These are phyloP conservation scores for Alternaria arborescens DNA, from an alignment of 2,329 filamentous ascomycete genomes.

Conservation along the genomic window DNA sequence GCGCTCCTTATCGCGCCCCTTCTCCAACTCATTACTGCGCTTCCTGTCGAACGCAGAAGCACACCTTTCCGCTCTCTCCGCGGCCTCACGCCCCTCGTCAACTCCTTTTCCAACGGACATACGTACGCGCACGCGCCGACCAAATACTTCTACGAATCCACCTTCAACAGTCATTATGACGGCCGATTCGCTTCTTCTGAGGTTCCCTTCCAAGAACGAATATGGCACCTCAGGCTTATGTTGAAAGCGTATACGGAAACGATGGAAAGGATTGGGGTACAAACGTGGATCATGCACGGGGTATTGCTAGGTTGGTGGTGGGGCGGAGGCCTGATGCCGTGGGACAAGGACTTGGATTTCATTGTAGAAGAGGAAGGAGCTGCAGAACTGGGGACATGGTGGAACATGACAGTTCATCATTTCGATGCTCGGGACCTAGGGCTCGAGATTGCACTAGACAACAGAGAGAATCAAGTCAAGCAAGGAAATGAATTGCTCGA, in stretches of 20 bases:
- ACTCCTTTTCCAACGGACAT: slow-evolving; percentile 26
- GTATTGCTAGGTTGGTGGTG: slow-evolving; percentile 70
- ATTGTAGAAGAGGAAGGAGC: slow-evolving; percentile 65
- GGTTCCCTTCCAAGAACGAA: slow-evolving; percentile 59
- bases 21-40: not conserved
- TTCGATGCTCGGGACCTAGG: slow-evolving; percentile 28
- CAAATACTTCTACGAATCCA: slow-evolving; percentile 50
- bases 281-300: slow-evolving; percentile 72
- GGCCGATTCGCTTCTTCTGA: slow-evolving; percentile 61
- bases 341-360: slow-evolving; percentile 69
- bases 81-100: slow-evolving; percentile 31
- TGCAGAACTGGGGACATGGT: slow-evolving; percentile 64
- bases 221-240: slow-evolving; percentile 59
- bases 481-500: not conserved
- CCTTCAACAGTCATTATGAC: slow-evolving; percentile 65
- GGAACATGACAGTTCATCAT: slow-evolving; percentile 68
- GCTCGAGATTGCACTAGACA: not conserved
- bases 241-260: slow-evolving; percentile 65
- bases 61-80: slow-evolving; percentile 16
- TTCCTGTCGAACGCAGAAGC: slow-evolving; percentile 20
- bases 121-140: slow-evolving; percentile 19
- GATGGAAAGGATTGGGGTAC: slow-evolving; percentile 64
- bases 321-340: slow-evolving; percentile 68
- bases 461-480: not conserved
- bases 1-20: not conserved